Base-by-base conservation (phyloP, 345 rosid genomes). In the Carallia brachiata region DNA sequence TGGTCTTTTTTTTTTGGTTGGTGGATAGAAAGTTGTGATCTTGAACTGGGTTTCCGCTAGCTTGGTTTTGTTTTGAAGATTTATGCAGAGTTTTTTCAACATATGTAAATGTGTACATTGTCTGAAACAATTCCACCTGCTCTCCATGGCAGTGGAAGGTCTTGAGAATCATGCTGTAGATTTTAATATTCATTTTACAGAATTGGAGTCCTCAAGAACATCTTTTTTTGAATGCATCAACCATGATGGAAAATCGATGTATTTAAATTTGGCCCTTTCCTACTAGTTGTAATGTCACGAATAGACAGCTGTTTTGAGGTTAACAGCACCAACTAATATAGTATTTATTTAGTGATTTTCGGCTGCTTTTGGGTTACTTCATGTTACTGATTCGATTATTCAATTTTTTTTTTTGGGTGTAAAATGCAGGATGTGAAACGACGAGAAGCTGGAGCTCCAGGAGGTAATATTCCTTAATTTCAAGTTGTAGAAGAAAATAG, bases 401-500 rank as follows among this genome's bases (percentile, higher is more conserved):
- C 23, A 23, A 23, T 23, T 23, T 23, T 23, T 31, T 36, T 6
- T 62, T 40, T 62, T 56, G 37, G 67, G 53, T 65, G 62, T 69
- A 3, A 32, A 32, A n/a, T 36, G 65, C 60, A 56, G 77, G 81
- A 77, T 13, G 73, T 73, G 16, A 77, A 52, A 62, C 62, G 81
- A 55, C 63, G 36, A 65, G 81, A 77, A 69, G 77, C 69, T 39
- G 77, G 74, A 63, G 81, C 74, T 68, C 65, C 81, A n/a, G 61
- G 74, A 64, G 77, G 81, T 77, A 69, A 63, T 52, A 69, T 59
- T 13, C 57, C 59, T 48, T 23, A 23, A 23, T 23, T 65, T 52
- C 18, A 17, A 36, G 16, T 47, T 36, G 31, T 8, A 27, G 17
- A 19, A 30, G 31, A 7, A 56, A 3, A 7, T 15, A 27, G 27